phyloP scores from a whole-genome alignment of 352 stramenopile species.

The Globisporangium camurandrum region DNA sequence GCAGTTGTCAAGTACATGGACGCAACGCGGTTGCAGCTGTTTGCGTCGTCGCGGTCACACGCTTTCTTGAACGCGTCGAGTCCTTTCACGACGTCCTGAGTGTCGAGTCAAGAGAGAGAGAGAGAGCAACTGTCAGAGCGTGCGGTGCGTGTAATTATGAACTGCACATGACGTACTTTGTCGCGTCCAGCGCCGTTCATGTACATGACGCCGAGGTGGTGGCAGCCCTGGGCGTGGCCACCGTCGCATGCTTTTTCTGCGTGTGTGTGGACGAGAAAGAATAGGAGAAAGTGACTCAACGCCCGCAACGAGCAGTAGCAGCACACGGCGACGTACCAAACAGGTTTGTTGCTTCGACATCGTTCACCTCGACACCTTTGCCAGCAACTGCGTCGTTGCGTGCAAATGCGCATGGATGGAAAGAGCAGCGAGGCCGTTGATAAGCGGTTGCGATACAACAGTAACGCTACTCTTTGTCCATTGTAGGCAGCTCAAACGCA shows the following conservation, averaged over 20 bases:
- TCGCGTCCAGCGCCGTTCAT: conserved; percentile 58
- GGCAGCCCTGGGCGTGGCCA: conserved; percentile 66
- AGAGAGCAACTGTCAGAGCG: too few relatives aligned
- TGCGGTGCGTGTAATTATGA: too few relatives aligned
- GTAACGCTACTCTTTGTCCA: too few relatives aligned
- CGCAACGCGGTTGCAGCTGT: conserved; percentile 78
- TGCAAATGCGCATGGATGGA: background rate
- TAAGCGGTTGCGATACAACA: too few relatives aligned
- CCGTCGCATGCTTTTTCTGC: conserved; percentile 76
- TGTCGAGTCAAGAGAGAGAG: conserved; percentile 4
- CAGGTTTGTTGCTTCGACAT: conserved; percentile 54
- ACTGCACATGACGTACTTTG: conserved; percentile 39
- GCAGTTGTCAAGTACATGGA: conserved; percentile 56
- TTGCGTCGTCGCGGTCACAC: conserved; percentile 64
- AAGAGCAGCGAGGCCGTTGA: too few relatives aligned
- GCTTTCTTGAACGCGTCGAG: conserved; percentile 68
- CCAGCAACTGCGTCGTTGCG: conserved; percentile 43
- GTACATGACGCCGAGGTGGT: conserved; percentile 83
- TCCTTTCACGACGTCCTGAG: conserved; percentile 50
- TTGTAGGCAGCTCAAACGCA: too few relatives aligned
- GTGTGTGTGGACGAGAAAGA: too few relatives aligned
- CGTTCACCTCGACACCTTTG: conserved; percentile 67
- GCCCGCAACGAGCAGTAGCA: background rate
- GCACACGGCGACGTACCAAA: conserved; percentile 36
- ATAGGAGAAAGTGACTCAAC: background rate